phyloP scores from a whole-genome alignment of 139 green algal genomes.

The Klebsormidium nitens region DNA sequence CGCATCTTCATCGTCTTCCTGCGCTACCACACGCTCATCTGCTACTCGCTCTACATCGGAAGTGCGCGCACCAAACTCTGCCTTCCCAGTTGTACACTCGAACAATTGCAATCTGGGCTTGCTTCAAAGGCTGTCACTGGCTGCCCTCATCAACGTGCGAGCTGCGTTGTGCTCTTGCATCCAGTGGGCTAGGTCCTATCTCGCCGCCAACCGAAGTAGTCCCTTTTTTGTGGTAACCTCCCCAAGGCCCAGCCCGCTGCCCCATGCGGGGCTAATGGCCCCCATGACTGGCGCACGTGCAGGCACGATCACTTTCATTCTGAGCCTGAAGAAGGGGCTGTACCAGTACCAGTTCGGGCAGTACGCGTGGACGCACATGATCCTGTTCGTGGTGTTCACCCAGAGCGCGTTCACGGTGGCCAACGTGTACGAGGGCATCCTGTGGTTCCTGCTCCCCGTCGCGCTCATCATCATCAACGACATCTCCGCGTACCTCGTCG shows the following conservation, averaged over 20 bases:
- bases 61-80: constrained; percentile 38
- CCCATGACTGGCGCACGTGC: no score
- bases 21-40: constrained; percentile 68
- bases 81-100: neutral
- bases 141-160: no score
- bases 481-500: constrained; percentile 86
- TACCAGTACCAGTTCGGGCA: constrained; percentile 96
- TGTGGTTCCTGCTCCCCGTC: constrained; percentile 90
- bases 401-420: constrained; percentile 83
- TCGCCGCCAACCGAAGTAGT: no score
- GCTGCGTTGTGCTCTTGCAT: no score
- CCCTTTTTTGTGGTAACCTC: no score
- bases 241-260: no score
- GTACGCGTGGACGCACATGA: constrained; percentile 98
- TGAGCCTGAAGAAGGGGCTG: constrained; percentile 77
- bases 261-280: no score
- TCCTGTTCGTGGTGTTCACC: constrained; percentile 83
- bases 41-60: constrained; percentile 71
- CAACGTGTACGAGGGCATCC: constrained; percentile 88
- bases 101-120: neutral
- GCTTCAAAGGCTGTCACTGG: no score
- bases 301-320: constrained; percentile 87
- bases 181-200: no score
- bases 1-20: constrained; percentile 59
- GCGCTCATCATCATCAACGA: constrained; percentile 95